Percentiles rank a stretch among this genome's conserved stretches.
phyloP scores from a whole-genome alignment of 2,329 filamentous ascomycete genomes.

The Lachnellula cervina region DNA sequence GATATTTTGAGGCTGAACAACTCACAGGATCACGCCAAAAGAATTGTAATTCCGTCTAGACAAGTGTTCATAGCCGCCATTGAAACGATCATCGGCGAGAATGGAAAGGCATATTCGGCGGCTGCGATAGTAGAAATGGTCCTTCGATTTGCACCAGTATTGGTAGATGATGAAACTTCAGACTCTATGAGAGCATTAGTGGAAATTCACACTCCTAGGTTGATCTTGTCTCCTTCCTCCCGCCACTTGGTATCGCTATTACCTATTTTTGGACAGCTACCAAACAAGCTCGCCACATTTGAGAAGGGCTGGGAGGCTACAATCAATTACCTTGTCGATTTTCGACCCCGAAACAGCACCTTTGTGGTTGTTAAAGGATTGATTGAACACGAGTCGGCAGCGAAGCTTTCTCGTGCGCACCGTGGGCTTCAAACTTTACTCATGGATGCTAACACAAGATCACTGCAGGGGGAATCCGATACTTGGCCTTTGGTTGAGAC shows the following conservation, averaged over 20 bases:
- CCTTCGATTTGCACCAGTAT: conserved; percentile 38
- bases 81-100: conserved; percentile 44
- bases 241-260: conserved; percentile 62
- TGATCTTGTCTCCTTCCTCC: conserved; percentile 66
- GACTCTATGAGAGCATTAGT: conserved; percentile 47
- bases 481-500: conserved; percentile 46
- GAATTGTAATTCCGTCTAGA: conserved; percentile 14
- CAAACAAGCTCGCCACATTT: conserved; percentile 30
- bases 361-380: conserved; percentile 40
- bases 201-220: conserved; percentile 47
- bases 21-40: conserved; percentile 15
- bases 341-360: conserved; percentile 23
- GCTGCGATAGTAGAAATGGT: conserved; percentile 52
- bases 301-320: conserved; percentile 32
- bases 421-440: conserved; percentile 45
- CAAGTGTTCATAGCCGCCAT: conserved; percentile 36
- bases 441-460: conserved; percentile 36
- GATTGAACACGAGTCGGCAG: conserved; percentile 40
- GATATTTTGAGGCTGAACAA: conserved; percentile 31
- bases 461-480: conserved; percentile 32
- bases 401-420: conserved; percentile 36
- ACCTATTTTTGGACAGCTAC: conserved; percentile 46
- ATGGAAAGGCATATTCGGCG: conserved; percentile 64
- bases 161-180: conserved; percentile 40
- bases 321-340: conserved; percentile 37